These are phyloP conservation scores for Bidens hawaiensis DNA, from an alignment of 140 eudicot species.

Conservation along the genomic window DNA sequence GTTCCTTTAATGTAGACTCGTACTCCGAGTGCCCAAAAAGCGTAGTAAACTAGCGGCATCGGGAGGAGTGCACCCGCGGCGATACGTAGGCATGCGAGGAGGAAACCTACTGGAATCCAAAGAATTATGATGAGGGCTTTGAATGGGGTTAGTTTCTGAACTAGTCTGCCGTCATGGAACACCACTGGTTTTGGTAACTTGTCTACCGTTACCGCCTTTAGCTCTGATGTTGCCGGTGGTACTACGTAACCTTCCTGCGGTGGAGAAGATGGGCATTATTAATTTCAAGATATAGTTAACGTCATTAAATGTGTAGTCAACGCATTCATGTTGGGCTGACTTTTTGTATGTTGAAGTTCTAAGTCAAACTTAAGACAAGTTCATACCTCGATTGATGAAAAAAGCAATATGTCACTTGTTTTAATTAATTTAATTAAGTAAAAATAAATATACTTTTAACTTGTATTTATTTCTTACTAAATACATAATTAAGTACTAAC, in stretches of 20 bases:
- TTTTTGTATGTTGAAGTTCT: neutral
- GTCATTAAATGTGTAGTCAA: conserved; percentile 16
- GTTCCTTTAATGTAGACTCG: no score
- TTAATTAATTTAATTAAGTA: neutral
- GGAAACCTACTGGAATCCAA: conserved; percentile 54
- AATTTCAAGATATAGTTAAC: neutral
- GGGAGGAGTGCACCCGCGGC: conserved; percentile 49
- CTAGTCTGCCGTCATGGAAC: no score
- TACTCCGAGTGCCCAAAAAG: conserved; percentile 42
- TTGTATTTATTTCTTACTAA: no score
- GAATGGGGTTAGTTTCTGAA: conserved; percentile 37
- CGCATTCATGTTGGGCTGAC: neutral
- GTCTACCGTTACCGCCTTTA: conserved; percentile 40
- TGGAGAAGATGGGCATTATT: neutral
- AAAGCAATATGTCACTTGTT: neutral
- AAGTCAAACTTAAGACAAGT: conserved; percentile 8
- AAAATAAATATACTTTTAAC: neutral
- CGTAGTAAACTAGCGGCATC: conserved; percentile 42
- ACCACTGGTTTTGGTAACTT: conserved; percentile 47
- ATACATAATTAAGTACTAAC: no score
- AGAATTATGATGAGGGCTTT: conserved; percentile 37
- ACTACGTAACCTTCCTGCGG: conserved; percentile 44
- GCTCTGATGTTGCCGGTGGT: conserved; percentile 35
- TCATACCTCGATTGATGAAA: no score
- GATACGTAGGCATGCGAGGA: conserved; percentile 42